Evolutionary conservation across 2,329 filamentous ascomycete species (phyloP).

Genomic region (Byssochlamys sp.): DNA sequence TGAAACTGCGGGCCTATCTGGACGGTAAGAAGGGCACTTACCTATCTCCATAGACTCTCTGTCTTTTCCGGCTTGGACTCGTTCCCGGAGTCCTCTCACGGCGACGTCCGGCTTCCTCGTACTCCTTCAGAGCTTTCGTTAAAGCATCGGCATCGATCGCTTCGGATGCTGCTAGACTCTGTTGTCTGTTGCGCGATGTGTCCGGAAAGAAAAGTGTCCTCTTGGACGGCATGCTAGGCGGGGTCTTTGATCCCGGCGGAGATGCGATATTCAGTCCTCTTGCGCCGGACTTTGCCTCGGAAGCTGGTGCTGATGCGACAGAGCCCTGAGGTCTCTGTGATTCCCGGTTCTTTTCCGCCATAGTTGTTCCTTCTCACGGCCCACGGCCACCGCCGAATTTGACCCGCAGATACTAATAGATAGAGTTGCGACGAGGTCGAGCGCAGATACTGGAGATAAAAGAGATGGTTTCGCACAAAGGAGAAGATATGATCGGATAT

Average conservation of each 20-base stretch:
- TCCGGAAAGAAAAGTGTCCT: conserved; percentile 35
- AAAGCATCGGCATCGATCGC: conserved; percentile 51
- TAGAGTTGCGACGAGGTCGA: neutral
- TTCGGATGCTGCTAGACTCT: conserved; percentile 33
- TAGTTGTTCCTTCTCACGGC: conserved; percentile 5
- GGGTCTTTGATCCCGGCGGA: conserved; percentile 52
- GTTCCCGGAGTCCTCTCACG: conserved; percentile 54
- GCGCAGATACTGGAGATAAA: neutral
- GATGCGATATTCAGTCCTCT: conserved; percentile 31
- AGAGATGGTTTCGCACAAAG: neutral
- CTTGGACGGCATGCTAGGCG: conserved; percentile 44
- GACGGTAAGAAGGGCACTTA: conserved; percentile 26
- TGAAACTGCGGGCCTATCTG: neutral
- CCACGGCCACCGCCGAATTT: neutral
- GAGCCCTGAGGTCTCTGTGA: conserved; percentile 7
- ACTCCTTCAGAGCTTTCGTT: conserved; percentile 52
- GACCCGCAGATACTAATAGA: neutral
- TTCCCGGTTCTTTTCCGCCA: conserved; percentile 15
- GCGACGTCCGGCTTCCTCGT: conserved; percentile 50
- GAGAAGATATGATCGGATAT: neutral
- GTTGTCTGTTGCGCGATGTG: conserved; percentile 15
- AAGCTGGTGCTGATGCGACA: conserved; percentile 1
- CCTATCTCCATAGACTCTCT: conserved; percentile 57
- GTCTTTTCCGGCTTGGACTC: conserved; percentile 60
- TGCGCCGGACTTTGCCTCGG: conserved; percentile 1